Evolutionary conservation across 1,139 yeast species (phyloP), one percentile per base, ranked within the genome.

Genomic region (Saccharomyces hybrid): DNA sequence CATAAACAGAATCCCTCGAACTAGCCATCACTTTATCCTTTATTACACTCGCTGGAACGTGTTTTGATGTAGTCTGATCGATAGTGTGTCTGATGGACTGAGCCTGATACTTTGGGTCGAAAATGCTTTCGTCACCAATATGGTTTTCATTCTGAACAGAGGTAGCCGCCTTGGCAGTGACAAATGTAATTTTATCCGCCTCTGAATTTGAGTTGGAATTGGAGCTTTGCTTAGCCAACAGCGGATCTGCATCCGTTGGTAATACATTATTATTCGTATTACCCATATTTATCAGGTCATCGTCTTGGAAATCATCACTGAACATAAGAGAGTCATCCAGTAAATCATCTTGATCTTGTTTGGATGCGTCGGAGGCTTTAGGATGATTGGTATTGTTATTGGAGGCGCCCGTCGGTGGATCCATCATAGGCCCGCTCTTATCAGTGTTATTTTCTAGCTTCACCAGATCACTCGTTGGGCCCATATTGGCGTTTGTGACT

Each of bases 281-380:
- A 11, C 61, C 63, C 53, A 60, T 61, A 54, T 61, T 60, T 44
- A 63, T 56, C 25, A 66, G 55, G 50, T 67, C 71, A 7, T 68
- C 71, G 46, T 68, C 71, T 56, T 64, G 70, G 9, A 72, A 54
- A 55, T 84, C 90, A 64, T 85, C 91, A 62, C 88, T 83, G 61
- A 84, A 83, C 55, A 79, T 72, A 58, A 84, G 78, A 2, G 88
- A 83, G 59, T 83, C 90, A 53, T 84, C 89, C 57, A 82, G 73
- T 55, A 78, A 76, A 44, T 77, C 78, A 23, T 73, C 71, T 14
- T 62, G 64, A 32, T 62, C 64, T 31, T 58, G 57, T 28, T 52
- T 59, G 25, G 56, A 48, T 46, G 28, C 51, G 20, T 48, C 13
- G 46, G 32, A 6, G 57, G 32, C 8, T 20, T 20, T 27, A 46